phyloP scores from a whole-genome alignment of 768 basidiomycete species.

The Leucogyrophana mollusca region DNA sequence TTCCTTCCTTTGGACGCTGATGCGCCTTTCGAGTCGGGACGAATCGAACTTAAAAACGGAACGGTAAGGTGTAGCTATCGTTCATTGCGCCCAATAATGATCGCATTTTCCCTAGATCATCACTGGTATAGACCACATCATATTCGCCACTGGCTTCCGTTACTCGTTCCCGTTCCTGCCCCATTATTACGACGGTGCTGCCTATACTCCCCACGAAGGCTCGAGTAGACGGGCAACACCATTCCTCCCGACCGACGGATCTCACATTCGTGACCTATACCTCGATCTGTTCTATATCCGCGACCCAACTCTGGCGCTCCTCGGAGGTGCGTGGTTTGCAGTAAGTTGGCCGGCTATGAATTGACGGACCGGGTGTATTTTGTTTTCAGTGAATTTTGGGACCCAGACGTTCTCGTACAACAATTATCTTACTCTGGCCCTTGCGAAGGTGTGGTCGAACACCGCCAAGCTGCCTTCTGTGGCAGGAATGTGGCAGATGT shows the following conservation, averaged over 20 bases:
- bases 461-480: constrained; percentile 34
- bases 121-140: constrained; percentile 33
- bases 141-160: constrained; percentile 43
- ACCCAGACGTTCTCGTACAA: constrained; percentile 39
- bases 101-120: too few relatives aligned
- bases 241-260: constrained; percentile 39
- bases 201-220: neutral
- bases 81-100: too few relatives aligned
- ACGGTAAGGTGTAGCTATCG: too few relatives aligned
- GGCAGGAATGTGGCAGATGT: constrained; percentile 31
- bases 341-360: neutral
- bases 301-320: constrained; percentile 42
- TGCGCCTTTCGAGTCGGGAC: constrained; percentile 12
- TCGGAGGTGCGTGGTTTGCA: constrained; percentile 27
- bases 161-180: constrained; percentile 45
- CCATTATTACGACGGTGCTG: constrained; percentile 28
- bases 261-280: constrained; percentile 38
- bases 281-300: constrained; percentile 43
- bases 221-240: neutral
- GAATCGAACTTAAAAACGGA: constrained; percentile 37
- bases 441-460: constrained; percentile 37
- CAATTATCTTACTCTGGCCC: constrained; percentile 34
- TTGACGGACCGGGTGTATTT: neutral
- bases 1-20: constrained; percentile 26
- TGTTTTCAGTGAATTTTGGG: constrained; percentile 38